phyloP scores from a whole-genome alignment of 805 yeast species.

The Candida oleophila region DNA sequence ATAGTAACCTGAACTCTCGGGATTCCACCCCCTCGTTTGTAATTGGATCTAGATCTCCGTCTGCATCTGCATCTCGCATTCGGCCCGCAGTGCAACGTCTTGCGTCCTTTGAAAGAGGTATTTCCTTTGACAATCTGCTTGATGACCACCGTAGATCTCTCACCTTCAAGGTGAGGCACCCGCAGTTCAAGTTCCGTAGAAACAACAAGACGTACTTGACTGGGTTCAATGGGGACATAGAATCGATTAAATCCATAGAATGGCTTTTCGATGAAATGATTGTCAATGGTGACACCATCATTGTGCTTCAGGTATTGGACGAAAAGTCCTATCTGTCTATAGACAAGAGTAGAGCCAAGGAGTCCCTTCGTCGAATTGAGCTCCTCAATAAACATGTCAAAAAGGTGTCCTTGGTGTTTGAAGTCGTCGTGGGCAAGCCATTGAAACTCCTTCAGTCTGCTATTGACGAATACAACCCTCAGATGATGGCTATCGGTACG shows the following conservation, averaged over 20 bases:
- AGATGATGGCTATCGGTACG: constrained; percentile 47
- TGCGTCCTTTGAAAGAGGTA: constrained; percentile 35
- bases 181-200: constrained; percentile 42
- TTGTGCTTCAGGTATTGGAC: constrained; percentile 41
- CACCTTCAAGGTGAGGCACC: constrained; percentile 42
- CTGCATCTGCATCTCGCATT: constrained; percentile 2
- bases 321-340: constrained; percentile 28
- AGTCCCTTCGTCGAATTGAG: constrained; percentile 29
- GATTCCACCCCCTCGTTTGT: neutral
- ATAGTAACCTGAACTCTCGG: neutral
- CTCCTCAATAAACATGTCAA: constrained; percentile 32
- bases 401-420: constrained; percentile 39
- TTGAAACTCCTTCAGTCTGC: constrained; percentile 38
- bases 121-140: constrained; percentile 39
- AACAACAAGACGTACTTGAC: constrained; percentile 42
- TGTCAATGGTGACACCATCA: constrained; percentile 42
- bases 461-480: constrained; percentile 41
- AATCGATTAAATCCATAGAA: constrained; percentile 39
- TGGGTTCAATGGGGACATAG: constrained; percentile 38
- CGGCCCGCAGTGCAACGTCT: constrained; percentile 14
- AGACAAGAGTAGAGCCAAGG: constrained; percentile 28
- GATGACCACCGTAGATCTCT: constrained; percentile 32
- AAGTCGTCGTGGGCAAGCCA: constrained; percentile 42
- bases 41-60: constrained; percentile 3
- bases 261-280: constrained; percentile 47